These are phyloP conservation scores for Trifolium repens DNA, from an alignment of 306 rosid species.

Conservation along the genomic window DNA sequence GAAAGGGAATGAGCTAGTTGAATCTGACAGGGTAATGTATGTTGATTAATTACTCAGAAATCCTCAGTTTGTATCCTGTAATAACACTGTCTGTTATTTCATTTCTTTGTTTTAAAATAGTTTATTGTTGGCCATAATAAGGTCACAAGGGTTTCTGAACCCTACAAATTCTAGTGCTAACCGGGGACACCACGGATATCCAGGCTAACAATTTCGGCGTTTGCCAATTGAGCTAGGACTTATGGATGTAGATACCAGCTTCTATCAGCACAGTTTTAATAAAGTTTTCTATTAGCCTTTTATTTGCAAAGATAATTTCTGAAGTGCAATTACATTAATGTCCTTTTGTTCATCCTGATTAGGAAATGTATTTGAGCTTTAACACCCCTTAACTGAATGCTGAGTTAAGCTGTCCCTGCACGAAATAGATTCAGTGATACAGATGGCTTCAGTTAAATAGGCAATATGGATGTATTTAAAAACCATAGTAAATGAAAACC, in stretches of 20 bases:
- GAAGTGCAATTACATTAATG: too few relatives aligned
- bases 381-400: not conserved
- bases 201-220: too few relatives aligned
- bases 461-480: not conserved
- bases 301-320: too few relatives aligned
- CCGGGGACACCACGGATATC: too few relatives aligned
- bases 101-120: not conserved
- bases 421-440: not conserved
- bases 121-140: slow-evolving; percentile 1
- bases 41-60: not conserved
- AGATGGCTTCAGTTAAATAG: not conserved
- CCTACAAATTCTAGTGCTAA: not conserved
- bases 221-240: too few relatives aligned
- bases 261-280: too few relatives aligned
- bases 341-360: not conserved
- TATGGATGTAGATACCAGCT: too few relatives aligned
- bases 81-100: not conserved
- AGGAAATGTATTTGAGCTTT: slow-evolving; percentile 1
- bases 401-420: not conserved
- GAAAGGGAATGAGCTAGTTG: not conserved
- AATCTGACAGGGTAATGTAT: not conserved
- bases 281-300: too few relatives aligned
- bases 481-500: not conserved
- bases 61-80: not conserved
- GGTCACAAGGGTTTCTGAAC: not conserved